These are phyloP conservation scores for Citrullus colocynthis DNA, from an alignment of 306 rosid species.

Conservation along the genomic window DNA sequence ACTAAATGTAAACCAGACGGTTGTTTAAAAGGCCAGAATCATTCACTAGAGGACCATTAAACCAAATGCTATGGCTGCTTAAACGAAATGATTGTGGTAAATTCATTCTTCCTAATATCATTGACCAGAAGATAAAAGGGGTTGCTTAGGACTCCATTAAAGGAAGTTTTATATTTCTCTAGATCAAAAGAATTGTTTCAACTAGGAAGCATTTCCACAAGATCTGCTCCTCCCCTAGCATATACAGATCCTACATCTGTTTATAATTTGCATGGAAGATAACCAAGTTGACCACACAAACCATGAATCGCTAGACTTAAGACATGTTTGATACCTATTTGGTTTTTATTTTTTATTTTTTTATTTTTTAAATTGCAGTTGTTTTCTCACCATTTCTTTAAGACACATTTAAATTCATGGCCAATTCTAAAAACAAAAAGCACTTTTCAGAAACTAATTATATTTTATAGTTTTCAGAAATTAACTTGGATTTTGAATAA, in stretches of 20 bases:
- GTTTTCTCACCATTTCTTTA: too few species aligned
- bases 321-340: too few species aligned
- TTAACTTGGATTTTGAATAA: too few species aligned
- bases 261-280: not conserved
- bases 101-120: not conserved
- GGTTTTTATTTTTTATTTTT: too few species aligned
- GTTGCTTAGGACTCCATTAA: not conserved
- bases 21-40: not conserved
- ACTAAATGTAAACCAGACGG: not conserved
- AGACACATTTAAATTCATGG: too few species aligned
- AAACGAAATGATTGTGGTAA: not conserved
- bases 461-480: too few species aligned
- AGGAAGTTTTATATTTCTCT: not conserved
- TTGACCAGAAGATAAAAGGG: not conserved
- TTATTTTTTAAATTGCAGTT: too few species aligned
- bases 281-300: not conserved
- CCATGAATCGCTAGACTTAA: not conserved
- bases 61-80: not conserved
- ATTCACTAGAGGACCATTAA: not conserved
- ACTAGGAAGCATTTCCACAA: not conserved
- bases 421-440: too few species aligned
- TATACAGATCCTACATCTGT: not conserved
- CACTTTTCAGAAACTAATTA: too few species aligned
- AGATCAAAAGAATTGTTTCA: not conserved
- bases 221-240: not conserved